Percentiles rank a stretch among this genome's conserved stretches.
Conservation (phyloP, 1,284 basidiomycete species). For the Chalciporus piperatoides region DNA sequence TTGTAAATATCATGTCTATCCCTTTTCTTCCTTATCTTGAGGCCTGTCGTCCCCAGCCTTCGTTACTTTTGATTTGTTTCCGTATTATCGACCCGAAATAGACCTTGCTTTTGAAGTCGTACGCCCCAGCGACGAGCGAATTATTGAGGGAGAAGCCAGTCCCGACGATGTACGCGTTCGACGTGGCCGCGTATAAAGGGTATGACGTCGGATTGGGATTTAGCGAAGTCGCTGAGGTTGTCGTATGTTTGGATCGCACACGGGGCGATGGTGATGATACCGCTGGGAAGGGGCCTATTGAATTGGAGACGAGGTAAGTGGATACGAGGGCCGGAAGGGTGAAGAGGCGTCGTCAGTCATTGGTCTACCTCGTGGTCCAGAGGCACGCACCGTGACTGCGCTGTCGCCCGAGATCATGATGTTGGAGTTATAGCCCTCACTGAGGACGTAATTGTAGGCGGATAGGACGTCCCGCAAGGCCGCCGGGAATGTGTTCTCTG, state of each 20-base stretch:
- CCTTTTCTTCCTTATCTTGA: no score
- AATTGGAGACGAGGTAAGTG: slow-evolving; percentile 22
- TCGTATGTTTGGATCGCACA: not conserved
- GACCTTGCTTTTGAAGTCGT: no score
- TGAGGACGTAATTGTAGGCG: slow-evolving; percentile 28
- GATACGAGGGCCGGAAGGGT: slow-evolving; percentile 21
- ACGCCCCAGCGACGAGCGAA: slow-evolving; percentile 21
- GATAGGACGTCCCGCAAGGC: slow-evolving; percentile 25
- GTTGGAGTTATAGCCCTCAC: slow-evolving; percentile 23
- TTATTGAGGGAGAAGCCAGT: slow-evolving; percentile 9
- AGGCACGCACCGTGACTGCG: slow-evolving; percentile 21
- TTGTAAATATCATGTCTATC: no score
- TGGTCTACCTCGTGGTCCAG: not conserved
- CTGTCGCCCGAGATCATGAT: slow-evolving; percentile 24
- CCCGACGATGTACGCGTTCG: slow-evolving; percentile 12
- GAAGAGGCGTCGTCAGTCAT: no score
- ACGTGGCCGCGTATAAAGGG: not conserved
- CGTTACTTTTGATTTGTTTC: no score
- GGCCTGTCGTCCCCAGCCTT: no score
- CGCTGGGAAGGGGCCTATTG: slow-evolving; percentile 4
- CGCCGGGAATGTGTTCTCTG: slow-evolving; percentile 27
- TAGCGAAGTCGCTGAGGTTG: not conserved
- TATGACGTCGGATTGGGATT: slow-evolving; percentile 7
- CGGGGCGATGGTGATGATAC: slow-evolving; percentile 18
- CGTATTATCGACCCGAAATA: no score